Base-by-base conservation (phyloP, 495 filamentous ascomycete species). In the Penicillium chermesinum region DNA sequence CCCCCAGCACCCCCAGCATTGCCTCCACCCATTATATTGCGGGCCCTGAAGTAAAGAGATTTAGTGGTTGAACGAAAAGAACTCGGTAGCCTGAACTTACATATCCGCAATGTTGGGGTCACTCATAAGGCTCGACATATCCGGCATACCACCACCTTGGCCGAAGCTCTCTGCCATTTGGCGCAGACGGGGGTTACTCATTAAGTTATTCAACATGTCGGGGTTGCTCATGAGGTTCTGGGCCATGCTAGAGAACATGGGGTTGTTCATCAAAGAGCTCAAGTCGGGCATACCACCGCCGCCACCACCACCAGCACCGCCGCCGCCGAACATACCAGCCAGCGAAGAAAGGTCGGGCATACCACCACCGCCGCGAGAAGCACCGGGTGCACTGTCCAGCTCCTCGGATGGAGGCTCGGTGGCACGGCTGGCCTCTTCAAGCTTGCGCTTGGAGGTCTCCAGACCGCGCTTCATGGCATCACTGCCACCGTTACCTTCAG, bases 171-270 rank as follows among this genome's bases (percentile, higher is more conserved):
- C 75, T 9, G 70, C 79, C 89, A 96, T 88, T 61, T 91, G 78
- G 37, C 86, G 75, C 51, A 97, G 63, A 43, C 80, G 77, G n/a
- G 91, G 91, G 71, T 97, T 95, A 74, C 75, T 89, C 90, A 97
- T 95, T 45, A 97, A 63, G 58, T 88, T 88, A 62, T 77, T 78
- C 76, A 98, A 81, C 78, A 86, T 81, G 5, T 94, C 84, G 10
- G 93, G 93, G 68, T 98, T 96, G 65, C 81, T 86, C 91, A 96
- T 96, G 35, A 98, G 64, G 62, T 88, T 96, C 76, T 95, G 88
- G 18, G 93, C 93, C 88, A 96, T 95, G 72, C 74, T 85, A 35
- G 89, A 74, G 65, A 98, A 91, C 93, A 97, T 96, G 35, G 93
- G 93, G 74, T 98, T 97, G 69, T 69, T 88, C 93, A 98, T 96